Evolutionary conservation across 2,329 filamentous ascomycete species (phyloP).

Genomic region (Phialophora verrucosa): DNA sequence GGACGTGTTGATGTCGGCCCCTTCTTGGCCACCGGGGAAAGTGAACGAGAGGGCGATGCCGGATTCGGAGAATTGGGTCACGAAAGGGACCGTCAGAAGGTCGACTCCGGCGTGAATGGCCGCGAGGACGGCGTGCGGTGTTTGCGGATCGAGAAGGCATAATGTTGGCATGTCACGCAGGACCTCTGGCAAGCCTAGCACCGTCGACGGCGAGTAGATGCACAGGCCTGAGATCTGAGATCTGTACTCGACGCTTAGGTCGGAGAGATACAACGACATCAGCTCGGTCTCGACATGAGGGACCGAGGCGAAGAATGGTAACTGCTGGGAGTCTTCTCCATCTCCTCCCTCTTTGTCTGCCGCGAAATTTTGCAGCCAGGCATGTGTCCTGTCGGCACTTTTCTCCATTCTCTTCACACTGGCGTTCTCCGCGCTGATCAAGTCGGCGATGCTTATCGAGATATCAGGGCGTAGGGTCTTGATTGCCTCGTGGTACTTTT

Average conservation of each 20-base stretch:
- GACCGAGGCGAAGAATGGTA: slow-evolving; percentile 69
- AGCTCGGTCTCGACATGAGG: slow-evolving; percentile 75
- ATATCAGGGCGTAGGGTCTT: slow-evolving; percentile 77
- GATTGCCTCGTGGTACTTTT: slow-evolving; percentile 71
- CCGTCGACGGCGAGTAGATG: slow-evolving; percentile 74
- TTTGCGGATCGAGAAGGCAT: slow-evolving; percentile 70
- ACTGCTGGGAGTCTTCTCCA: too few species aligned
- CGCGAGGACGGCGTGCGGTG: slow-evolving; percentile 77
- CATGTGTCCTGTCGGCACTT: slow-evolving; percentile 85
- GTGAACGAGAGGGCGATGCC: slow-evolving; percentile 82
- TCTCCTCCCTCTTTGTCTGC: slow-evolving; percentile 13
- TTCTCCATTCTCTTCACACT: slow-evolving; percentile 75
- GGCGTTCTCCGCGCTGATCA: slow-evolving; percentile 65
- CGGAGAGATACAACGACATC: slow-evolving; percentile 80
- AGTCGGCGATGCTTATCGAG: slow-evolving; percentile 76
- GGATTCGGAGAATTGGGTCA: slow-evolving; percentile 75
- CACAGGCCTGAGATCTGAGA: slow-evolving; percentile 71
- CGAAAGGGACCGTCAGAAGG: slow-evolving; percentile 76
- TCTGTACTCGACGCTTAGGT: slow-evolving; percentile 68
- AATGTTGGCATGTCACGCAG: slow-evolving; percentile 72
- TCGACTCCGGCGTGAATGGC: slow-evolving; percentile 81
- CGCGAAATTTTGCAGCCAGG: slow-evolving; percentile 73
- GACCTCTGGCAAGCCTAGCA: slow-evolving; percentile 68
- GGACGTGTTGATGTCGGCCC: not conserved
- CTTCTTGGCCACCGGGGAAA: slow-evolving; percentile 62